Evolutionary conservation across 1,284 basidiomycete species (phyloP).

Genomic region (Ganoderma boninense): DNA sequence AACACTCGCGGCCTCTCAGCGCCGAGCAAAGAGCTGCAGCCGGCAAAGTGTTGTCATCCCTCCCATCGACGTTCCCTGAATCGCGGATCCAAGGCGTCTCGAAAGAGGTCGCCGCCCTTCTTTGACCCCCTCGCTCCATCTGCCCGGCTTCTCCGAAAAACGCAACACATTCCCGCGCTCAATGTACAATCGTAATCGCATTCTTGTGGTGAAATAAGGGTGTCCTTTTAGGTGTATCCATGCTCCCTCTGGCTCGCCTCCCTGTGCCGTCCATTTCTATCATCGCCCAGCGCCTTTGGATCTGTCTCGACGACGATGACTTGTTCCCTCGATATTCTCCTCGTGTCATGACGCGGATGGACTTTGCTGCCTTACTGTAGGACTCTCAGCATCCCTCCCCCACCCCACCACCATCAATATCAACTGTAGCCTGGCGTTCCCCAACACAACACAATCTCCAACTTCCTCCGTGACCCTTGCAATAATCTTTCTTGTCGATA

Average conservation of each 20-base stretch:
- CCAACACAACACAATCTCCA: not conserved
- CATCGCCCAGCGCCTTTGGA: not conserved
- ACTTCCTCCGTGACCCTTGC: not conserved
- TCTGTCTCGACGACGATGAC: not conserved
- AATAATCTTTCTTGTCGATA: slow-evolving; percentile 6
- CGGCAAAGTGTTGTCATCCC: slow-evolving; percentile 47
- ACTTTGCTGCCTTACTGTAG: slow-evolving; percentile 27
- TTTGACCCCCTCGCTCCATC: slow-evolving; percentile 21
- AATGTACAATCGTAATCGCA: not conserved
- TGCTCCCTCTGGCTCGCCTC: not conserved
- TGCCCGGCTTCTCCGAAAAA: not conserved
- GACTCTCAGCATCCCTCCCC: slow-evolving; percentile 17
- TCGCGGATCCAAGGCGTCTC: slow-evolving; percentile 61
- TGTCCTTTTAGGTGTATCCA: not conserved
- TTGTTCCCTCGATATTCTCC: not conserved
- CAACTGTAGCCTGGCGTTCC: slow-evolving; percentile 13
- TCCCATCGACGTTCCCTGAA: slow-evolving; percentile 60
- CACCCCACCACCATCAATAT: not conserved
- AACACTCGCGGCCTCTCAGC: slow-evolving; percentile 46
- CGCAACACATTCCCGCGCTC: not conserved
- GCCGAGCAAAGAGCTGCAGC: slow-evolving; percentile 51
- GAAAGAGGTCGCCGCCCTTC: slow-evolving; percentile 53
- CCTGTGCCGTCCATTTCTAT: not conserved
- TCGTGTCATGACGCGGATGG: slow-evolving; percentile 13
- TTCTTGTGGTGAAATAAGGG: slow-evolving; percentile 23